phyloP scores from a whole-genome alignment of 2,329 filamentous ascomycete species.

The Dissoconium aciculare region DNA sequence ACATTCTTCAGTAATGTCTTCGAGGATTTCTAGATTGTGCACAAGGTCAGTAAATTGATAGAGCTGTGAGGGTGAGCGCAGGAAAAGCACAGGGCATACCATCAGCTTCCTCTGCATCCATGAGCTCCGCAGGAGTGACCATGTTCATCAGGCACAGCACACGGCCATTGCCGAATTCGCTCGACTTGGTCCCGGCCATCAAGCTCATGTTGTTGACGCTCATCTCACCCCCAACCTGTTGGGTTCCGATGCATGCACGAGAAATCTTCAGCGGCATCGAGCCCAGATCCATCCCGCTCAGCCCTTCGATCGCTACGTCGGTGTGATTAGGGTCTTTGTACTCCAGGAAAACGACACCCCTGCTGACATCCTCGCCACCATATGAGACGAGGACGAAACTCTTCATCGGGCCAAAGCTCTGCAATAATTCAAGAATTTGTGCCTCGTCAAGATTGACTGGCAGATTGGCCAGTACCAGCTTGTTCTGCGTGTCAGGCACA shows the following conservation, averaged over 20 bases:
- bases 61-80: no score
- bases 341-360: conserved; percentile 96
- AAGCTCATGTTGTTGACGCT: conserved; percentile 96
- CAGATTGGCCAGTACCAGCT: conserved; percentile 84
- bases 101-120: conserved; percentile 90
- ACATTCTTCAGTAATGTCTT: conserved; percentile 89
- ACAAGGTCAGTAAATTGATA: no score
- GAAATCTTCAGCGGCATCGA: conserved; percentile 72
- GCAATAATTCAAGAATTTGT: conserved; percentile 77
- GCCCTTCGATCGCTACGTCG: conserved; percentile 71
- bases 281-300: conserved; percentile 87
- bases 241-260: conserved; percentile 81
- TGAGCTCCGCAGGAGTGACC: conserved; percentile 88
- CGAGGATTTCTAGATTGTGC: conserved; percentile 65
- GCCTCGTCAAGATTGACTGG: conserved; percentile 78
- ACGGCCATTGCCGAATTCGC: conserved; percentile 62
- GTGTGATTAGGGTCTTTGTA: conserved; percentile 67
- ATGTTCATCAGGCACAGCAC: conserved; percentile 94
- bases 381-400: conserved; percentile 86
- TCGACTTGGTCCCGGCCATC: conserved; percentile 71
- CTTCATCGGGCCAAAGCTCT: conserved; percentile 84
- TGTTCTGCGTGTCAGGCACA: conserved; percentile 86
- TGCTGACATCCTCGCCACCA: conserved; percentile 54
- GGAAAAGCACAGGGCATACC: conserved; percentile 39
- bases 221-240: conserved; percentile 90